Conservation (phyloP, 1,284 basidiomycete species). For the Rhodotorula sp. region DNA sequence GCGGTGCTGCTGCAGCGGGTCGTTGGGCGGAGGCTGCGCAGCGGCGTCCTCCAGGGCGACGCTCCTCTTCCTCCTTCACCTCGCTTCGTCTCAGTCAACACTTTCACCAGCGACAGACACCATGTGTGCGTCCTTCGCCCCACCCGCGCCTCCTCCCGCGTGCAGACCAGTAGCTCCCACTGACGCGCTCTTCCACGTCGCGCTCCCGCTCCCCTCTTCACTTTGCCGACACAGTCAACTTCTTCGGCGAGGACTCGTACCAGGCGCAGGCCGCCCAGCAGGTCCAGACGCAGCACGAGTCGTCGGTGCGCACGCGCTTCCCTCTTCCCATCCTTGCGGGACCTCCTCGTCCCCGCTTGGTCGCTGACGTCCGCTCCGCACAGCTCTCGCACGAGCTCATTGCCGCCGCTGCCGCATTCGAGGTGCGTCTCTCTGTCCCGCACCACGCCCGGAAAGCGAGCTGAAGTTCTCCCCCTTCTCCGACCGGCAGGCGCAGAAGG, state of each 20-base stretch:
- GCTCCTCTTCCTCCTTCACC: background rate
- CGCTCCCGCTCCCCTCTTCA: background rate
- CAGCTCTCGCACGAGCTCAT: constrained; percentile 32
- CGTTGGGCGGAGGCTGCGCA: background rate
- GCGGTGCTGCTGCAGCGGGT: background rate
- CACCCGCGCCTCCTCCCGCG: no score
- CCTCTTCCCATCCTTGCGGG: background rate
- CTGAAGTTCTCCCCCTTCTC: background rate
- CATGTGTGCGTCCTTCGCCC: background rate
- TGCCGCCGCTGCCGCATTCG: constrained; percentile 4
- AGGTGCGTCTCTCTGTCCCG: background rate
- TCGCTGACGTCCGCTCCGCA: background rate
- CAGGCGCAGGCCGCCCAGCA: constrained; percentile 25
- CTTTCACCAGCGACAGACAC: background rate
- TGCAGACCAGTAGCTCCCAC: background rate
- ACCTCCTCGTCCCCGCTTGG: no score
- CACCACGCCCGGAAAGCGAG: background rate
- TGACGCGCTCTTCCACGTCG: background rate
- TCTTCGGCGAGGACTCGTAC: constrained; percentile 23
- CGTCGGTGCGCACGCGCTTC: background rate
- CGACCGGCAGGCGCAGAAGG: background rate
- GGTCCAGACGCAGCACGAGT: constrained; percentile 13
- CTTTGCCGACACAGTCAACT: constrained; percentile 2
- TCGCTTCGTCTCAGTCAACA: background rate
- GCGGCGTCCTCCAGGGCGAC: background rate